phyloP scores from a whole-genome alignment of 257 asterid genomes.

The Salvia hispanica region DNA sequence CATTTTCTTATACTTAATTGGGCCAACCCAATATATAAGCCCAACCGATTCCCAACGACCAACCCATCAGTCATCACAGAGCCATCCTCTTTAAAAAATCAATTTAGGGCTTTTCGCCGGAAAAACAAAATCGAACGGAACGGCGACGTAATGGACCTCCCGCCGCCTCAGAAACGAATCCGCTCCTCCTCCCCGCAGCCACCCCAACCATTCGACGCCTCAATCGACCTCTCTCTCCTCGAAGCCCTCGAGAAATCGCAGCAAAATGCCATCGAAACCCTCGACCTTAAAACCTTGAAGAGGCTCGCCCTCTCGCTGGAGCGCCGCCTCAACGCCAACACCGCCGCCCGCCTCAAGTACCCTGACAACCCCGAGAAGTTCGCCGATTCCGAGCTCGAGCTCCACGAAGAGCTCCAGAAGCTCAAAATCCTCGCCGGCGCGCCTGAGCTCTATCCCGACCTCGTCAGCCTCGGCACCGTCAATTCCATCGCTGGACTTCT shows the following conservation, averaged over 20 bases:
- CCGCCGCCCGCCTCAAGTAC: slow-evolving; percentile 88
- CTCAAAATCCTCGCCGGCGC: slow-evolving; percentile 89
- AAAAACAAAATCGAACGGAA: slow-evolving; percentile 5
- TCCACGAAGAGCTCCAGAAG: slow-evolving; percentile 92
- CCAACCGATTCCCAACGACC: background rate
- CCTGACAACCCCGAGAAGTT: slow-evolving; percentile 96
- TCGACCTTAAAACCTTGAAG: slow-evolving; percentile 86
- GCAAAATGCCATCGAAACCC: slow-evolving; percentile 68
- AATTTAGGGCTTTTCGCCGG: slow-evolving; percentile 28
- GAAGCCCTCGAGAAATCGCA: slow-evolving; percentile 93
- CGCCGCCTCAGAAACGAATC: slow-evolving; percentile 59
- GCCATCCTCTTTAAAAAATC: background rate
- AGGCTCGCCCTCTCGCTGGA: slow-evolving; percentile 79
- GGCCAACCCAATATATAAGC: slow-evolving; percentile 10
- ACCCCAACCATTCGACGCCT: slow-evolving; percentile 29
- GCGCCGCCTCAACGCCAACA: slow-evolving; percentile 92
- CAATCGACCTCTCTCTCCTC: slow-evolving; percentile 72
- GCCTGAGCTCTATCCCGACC: slow-evolving; percentile 93
- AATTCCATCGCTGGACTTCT: slow-evolving; percentile 74
- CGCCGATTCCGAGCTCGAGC: slow-evolving; percentile 92
- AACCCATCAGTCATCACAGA: background rate
- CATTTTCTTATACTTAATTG: background rate
- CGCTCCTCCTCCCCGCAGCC: slow-evolving; percentile 45
- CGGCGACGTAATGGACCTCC: slow-evolving; percentile 48
- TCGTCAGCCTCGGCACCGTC: slow-evolving; percentile 74